Evolutionary conservation across 495 filamentous ascomycete species (phyloP).

Genomic region (Parmelia sp.): DNA sequence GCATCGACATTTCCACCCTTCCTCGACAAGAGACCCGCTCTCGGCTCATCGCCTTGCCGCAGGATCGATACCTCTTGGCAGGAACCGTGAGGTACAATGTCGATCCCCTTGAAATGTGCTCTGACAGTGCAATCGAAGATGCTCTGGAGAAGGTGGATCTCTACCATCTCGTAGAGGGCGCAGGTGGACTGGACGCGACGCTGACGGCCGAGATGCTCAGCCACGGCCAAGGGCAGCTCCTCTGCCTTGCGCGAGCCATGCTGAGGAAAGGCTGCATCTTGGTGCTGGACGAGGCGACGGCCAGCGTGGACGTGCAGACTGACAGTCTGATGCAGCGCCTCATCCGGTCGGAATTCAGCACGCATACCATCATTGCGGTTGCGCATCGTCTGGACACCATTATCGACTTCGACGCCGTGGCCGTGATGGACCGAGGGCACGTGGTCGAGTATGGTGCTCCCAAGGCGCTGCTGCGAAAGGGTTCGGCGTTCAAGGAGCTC

Average conservation of each 20-base stretch:
- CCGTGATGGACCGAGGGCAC: constrained; percentile 40
- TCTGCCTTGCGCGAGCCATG: constrained; percentile 48
- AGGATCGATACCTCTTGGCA: constrained; percentile 37
- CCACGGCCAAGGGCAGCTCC: constrained; percentile 46
- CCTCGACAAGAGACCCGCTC: constrained; percentile 28
- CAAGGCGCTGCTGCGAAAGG: constrained; percentile 31
- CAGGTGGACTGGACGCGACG: constrained; percentile 26
- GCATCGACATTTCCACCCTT: constrained; percentile 29
- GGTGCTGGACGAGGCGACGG: constrained; percentile 51
- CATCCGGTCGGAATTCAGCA: constrained; percentile 37
- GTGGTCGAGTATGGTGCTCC: constrained; percentile 38
- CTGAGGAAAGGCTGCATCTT: constrained; percentile 41
- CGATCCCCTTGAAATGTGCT: constrained; percentile 68
- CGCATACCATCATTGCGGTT: constrained; percentile 40
- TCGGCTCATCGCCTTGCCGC: constrained; percentile 39
- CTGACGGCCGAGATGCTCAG: constrained; percentile 23
- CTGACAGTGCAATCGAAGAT: constrained; percentile 51
- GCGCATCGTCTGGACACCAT: constrained; percentile 48
- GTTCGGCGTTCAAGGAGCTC: constrained; percentile 34
- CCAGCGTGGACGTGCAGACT: constrained; percentile 50
- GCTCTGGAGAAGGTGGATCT: constrained; percentile 26
- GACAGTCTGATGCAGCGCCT: constrained; percentile 62
- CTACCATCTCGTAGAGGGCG: constrained; percentile 19
- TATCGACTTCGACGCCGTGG: constrained; percentile 39
- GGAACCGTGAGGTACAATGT: constrained; percentile 56